Base-by-base conservation (phyloP, 768 basidiomycete genomes). In the Neoboletus magnificus region DNA sequence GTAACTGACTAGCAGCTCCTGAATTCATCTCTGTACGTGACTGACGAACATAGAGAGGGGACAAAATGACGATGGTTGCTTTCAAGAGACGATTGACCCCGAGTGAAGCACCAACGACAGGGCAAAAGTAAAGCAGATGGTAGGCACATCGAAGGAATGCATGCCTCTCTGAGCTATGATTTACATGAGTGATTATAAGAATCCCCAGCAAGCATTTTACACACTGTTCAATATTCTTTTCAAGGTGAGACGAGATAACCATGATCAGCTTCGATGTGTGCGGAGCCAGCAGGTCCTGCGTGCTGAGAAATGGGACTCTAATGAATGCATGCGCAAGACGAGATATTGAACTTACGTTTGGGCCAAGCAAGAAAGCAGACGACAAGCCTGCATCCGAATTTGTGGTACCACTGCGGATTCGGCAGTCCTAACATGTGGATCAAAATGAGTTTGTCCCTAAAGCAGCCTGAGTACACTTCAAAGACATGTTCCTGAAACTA, bases 241-340 rank as follows among this genome's bases (percentile, higher is more conserved):
- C 90, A 1, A 92, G 72, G 55, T 85, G 87, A 61, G 77, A 82
- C 2, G 76, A 69, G 20, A 92, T 64, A 41, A 76, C 71, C 22
- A 76, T 75, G 16, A 81, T 62, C n/a, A 93, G 51, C 46, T 75
- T 80, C n/a, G 79, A 69, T 1, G 74, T 50, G 62, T 87, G 76
- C 0, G 89, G 79, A 23, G 79, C 77, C 25, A 93, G 64, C 56
- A 82, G 78, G 44, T 76, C 75, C 16, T 73, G 74, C 16, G 77
- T 70, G 50, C 91, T 93, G 54, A 33, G 30, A 59, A 36, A 48
- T 23, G 46, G 41, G 8, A 10, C 8, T 56, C 20, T 23, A 20
- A 49, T 33, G 20, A n/a, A 48, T 12, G 23, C 22, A 48, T 23
- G 45, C 5, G 18, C 30, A 41, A 58, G 36, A 54, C 20, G 10